Conservation (phyloP, 2,329 filamentous ascomycete species). For the Podosphaera leucotricha region DNA sequence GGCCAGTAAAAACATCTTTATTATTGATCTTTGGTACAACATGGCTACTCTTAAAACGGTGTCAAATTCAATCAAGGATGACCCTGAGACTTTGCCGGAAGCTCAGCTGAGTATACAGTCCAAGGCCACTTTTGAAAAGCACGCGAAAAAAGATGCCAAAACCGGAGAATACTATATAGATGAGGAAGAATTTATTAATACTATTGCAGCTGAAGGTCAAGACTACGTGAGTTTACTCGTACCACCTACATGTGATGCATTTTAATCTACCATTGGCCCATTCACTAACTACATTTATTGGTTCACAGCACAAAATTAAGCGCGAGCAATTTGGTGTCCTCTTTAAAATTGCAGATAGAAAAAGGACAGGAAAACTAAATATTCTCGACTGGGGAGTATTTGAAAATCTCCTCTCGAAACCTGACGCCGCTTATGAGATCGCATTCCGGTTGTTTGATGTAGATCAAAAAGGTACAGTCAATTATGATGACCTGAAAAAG, state of each 20-base stretch:
- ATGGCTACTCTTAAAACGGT: slow-evolving; percentile 12
- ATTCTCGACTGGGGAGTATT: slow-evolving; percentile 80
- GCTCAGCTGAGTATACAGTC: slow-evolving; percentile 49
- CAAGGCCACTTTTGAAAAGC: slow-evolving; percentile 49
- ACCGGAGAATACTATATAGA: slow-evolving; percentile 61
- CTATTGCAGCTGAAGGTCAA: slow-evolving; percentile 64
- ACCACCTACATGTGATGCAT: background rate
- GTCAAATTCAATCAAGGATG: slow-evolving; percentile 23
- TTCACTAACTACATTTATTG: slow-evolving; percentile 10
- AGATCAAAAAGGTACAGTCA: slow-evolving; percentile 60
- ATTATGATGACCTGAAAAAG: slow-evolving; percentile 68
- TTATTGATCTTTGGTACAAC: background rate
- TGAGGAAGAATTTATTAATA: slow-evolving; percentile 70
- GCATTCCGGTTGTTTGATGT: slow-evolving; percentile 91
- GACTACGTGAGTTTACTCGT: slow-evolving; percentile 53
- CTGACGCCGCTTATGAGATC: slow-evolving; percentile 96
- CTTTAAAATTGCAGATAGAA: slow-evolving; percentile 73
- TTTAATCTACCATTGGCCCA: slow-evolving; percentile 4
- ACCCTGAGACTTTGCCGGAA: slow-evolving; percentile 23
- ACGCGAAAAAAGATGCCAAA: slow-evolving; percentile 52
- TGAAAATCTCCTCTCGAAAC: slow-evolving; percentile 78
- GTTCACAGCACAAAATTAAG: slow-evolving; percentile 79
- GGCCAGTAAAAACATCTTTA: background rate
- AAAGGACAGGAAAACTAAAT: slow-evolving; percentile 45
- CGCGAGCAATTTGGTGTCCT: slow-evolving; percentile 87